These are phyloP conservation scores for Kwoniella bestiolae DNA, from an alignment of 768 basidiomycete species.

Conservation along the genomic window DNA sequence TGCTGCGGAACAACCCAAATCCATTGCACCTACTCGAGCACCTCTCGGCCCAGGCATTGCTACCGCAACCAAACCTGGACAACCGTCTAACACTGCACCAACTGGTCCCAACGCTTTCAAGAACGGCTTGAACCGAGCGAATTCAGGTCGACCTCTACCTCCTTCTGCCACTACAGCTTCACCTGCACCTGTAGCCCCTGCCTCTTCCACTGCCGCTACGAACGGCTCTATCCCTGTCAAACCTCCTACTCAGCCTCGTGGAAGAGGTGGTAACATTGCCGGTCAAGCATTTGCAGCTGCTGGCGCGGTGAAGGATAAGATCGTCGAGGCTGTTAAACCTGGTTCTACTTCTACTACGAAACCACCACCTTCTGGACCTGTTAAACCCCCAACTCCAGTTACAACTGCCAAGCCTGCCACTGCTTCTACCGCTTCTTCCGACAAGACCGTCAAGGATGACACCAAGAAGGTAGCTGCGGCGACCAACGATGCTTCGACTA, in stretches of 20 bases:
- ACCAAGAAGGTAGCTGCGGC: conserved; percentile 17
- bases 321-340: conserved; percentile 10
- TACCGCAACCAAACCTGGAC: conserved; percentile 9
- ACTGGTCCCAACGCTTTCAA: conserved; percentile 12
- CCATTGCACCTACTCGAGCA: conserved; percentile 17
- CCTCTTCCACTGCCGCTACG: background rate
- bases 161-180: conserved; percentile 10
- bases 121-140: conserved; percentile 10
- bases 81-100: conserved; percentile 4
- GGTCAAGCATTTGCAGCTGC: background rate
- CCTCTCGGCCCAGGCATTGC: conserved; percentile 17
- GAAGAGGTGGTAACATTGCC: background rate
- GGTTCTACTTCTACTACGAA: background rate
- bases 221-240: conserved; percentile 13
- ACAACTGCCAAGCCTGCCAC: conserved; percentile 19
- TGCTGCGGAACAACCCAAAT: conserved; percentile 8
- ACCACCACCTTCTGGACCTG: conserved; percentile 1
- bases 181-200: conserved; percentile 11
- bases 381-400: conserved; percentile 7
- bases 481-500: conserved; percentile 55
- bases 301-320: conserved; percentile 9
- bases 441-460: conserved; percentile 18
- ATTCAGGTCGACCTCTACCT: conserved; percentile 5
- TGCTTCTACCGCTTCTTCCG: background rate
- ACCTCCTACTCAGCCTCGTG: conserved; percentile 24